Base-by-base conservation (phyloP, 2,329 filamentous ascomycete species). In the Hypocreales sp. region DNA sequence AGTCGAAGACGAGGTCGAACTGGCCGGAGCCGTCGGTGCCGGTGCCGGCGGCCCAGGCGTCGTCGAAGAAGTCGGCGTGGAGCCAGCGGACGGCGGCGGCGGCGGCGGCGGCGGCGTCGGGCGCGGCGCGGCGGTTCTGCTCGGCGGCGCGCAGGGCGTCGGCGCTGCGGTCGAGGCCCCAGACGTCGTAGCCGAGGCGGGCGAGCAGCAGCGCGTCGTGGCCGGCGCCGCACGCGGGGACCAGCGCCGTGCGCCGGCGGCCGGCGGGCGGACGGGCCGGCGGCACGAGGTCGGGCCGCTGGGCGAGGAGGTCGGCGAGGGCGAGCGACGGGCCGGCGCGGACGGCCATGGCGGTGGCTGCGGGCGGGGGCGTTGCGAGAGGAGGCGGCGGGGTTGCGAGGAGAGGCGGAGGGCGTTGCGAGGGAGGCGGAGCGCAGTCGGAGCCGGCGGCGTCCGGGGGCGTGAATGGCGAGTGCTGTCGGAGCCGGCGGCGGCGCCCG, bases 181-280 rank as follows among this genome's bases (percentile, higher is more conserved):
- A 74, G 2, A 73, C 72, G 50, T 92, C 77, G 46, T 80, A 90
- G 1, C 83, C 83, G 42, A 76, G 70, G 8, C 70, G 69, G 26
- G 73, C 68, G 24, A 92, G 63, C 20, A 92, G 59, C 8, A 82
- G 60, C 2, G 83, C 79, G 53, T 92, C 84, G 44, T 90, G 78
- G 5, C 83, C 84, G 25, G 69, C 67, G 0, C 83, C 84, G 50
- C 83, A 92, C 5, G 82, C 83, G 1, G 83, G 79, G 0, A 92
- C 77, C 7, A 92, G 58, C 2, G 76, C 82, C 20, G 40, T 46
- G 38, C 25, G 42, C 43, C 25, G 39, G 26, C 21, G 44, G 39
- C 22, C 35, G 32, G 26, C 43, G 40, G 20, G 32, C 20, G 18
- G 35, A 38, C 24, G 40, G 16, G 50, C 30, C 24, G 39, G 40